These are phyloP conservation scores for Cinnamomum micranthum DNA, from an alignment of 164 flowering plant species.

Conservation along the genomic window DNA sequence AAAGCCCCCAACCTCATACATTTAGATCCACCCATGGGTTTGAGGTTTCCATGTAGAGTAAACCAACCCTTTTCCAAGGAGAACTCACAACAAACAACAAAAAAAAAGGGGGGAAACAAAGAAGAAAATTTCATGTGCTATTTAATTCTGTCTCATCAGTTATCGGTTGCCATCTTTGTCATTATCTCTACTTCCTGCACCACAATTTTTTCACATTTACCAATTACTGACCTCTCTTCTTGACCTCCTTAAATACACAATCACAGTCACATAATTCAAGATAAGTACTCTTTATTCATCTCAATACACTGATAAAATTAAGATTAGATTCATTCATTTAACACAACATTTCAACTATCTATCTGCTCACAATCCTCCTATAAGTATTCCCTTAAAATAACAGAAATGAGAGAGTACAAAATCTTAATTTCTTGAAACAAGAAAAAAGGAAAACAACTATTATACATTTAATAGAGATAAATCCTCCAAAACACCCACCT, in stretches of 20 bases:
- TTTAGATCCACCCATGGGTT: too few species aligned
- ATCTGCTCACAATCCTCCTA: neutral
- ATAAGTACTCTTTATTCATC: neutral
- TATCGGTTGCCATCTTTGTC: neutral
- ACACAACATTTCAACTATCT: neutral
- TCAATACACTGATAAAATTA: too few species aligned
- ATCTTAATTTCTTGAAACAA: neutral
- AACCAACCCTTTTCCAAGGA: neutral
- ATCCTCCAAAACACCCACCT: too few species aligned
- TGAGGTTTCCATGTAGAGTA: too few species aligned
- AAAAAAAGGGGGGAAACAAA: neutral
- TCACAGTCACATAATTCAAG: conserved; percentile 8
- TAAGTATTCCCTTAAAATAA: neutral
- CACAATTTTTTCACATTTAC: conserved; percentile 7
- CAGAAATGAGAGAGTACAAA: neutral
- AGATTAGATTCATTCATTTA: neutral
- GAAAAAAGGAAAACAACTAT: neutral
- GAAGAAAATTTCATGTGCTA: neutral
- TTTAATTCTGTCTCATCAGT: neutral
- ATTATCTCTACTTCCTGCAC: conserved; percentile 1
- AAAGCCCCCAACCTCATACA: too few species aligned
- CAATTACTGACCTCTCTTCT: neutral
- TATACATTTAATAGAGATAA: conserved; percentile 2
- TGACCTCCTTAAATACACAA: conserved; percentile 10
- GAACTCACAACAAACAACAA: too few species aligned